Evolutionary conservation across 176 grass and related monocot species (phyloP), one percentile per base, ranked within the genome.

Genomic region (Raddia distichophylla): DNA sequence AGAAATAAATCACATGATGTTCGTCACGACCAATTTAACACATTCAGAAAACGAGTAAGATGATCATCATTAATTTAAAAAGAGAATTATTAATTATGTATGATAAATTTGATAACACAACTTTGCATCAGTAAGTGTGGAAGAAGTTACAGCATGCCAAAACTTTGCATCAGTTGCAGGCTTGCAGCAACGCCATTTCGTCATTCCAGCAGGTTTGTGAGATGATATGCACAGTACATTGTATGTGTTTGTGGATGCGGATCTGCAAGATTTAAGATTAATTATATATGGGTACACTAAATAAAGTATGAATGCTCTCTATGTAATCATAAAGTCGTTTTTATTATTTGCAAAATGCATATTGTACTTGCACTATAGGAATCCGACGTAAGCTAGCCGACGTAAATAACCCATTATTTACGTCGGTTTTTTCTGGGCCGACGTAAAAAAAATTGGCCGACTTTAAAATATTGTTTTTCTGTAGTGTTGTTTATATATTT

Each of bases 31-130:
- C 48, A 79, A 67, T 27, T 27, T 27, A 27, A 27, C 27, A 27
- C n/a, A n/a, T n/a, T n/a, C n/a, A n/a, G 27, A 1, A 64, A 45
- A 48, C 9, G 47, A 35, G 10, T 37, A 60, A n/a, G 60, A 43
- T 42, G 40, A 61, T n/a, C 60, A 52, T 52, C 75, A 18, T 45
- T 35, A 49, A 19, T 35, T 51, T 52, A n/a, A 20, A 78, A 78
- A 49, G 45, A 64, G 2, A 51, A 50, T 54, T 54, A 64, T 14
- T 37, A 35, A 11, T 7, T 60, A 34, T n/a, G n/a, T n/a, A n/a
- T n/a, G 20, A 50, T 63, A 37, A 50, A 78, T 43, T 17, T 17
- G n/a, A 64, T 15, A 78, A 11, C 45, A 34, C 6, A 32, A 12
- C 8, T 49, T 64, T 61, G 57, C 57, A 61, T 76, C 5, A 61